Evolutionary conservation across 257 asterid genomes (phyloP).

Genomic region (Nemophila menziesii): DNA sequence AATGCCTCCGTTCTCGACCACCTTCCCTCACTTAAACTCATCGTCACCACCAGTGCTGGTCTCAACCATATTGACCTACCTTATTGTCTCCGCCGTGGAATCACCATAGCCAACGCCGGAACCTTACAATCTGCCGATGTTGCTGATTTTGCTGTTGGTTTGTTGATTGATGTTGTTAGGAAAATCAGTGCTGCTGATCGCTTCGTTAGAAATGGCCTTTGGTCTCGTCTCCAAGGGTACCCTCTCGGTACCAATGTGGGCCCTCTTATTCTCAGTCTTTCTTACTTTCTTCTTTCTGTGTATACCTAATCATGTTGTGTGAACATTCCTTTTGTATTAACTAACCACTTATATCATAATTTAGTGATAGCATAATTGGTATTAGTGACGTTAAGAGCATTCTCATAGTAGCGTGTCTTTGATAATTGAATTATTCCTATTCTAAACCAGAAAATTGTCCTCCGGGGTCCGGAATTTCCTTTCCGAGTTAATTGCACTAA

Average conservation of each 20-base stretch:
- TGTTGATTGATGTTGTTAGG: constrained; percentile 22
- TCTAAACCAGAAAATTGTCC: too few relatives aligned
- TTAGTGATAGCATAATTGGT: too few relatives aligned
- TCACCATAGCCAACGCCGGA: constrained; percentile 35
- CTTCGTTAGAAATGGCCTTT: constrained; percentile 34
- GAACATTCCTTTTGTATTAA: background rate
- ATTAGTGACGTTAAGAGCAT: too few relatives aligned
- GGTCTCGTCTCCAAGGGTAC: constrained; percentile 24
- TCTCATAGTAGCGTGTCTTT: too few relatives aligned
- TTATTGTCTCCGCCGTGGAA: constrained; percentile 61
- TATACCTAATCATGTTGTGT: too few relatives aligned
- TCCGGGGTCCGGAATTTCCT: too few relatives aligned
- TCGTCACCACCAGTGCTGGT: constrained; percentile 55
- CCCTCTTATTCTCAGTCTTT: background rate
- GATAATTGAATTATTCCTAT: too few relatives aligned
- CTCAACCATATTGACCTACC: constrained; percentile 43
- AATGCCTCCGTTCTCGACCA: constrained; percentile 26
- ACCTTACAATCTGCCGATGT: constrained; percentile 20
- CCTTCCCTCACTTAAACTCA: constrained; percentile 43
- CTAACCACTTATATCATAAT: too few relatives aligned
- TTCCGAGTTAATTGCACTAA: too few relatives aligned
- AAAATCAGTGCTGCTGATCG: constrained; percentile 23
- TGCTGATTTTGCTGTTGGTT: constrained; percentile 21
- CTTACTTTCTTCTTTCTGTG: too few relatives aligned
- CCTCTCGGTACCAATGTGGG: constrained; percentile 57